Percentiles rank a stretch among this genome's conserved stretches.
Evolutionary conservation across 225 moss, liverwort and hornwort species (phyloP).

Genomic region (Marchantia polymorpha): DNA sequence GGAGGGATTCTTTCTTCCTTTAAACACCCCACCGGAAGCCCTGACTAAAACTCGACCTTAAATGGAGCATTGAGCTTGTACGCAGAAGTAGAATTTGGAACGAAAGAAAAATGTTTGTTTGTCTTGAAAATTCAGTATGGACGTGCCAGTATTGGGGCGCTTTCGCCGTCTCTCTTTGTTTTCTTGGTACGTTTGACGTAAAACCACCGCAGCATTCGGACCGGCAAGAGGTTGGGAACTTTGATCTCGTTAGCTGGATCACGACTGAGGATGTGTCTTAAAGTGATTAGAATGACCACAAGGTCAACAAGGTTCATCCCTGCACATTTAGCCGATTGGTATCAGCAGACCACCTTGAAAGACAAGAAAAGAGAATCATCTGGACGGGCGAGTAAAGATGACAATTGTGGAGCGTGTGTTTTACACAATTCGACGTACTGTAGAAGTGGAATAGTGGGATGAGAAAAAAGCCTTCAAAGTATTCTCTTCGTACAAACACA

Average conservation of each 20-base stretch:
- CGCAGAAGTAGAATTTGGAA: no score
- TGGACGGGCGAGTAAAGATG: no score
- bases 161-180: slow-evolving; percentile 14
- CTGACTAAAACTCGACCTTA: not conserved
- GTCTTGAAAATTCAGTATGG: not conserved
- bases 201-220: slow-evolving; percentile 76
- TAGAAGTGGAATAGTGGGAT: no score
- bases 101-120: no score
- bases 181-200: slow-evolving; percentile 30
- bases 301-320: slow-evolving; percentile 75
- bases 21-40: not conserved
- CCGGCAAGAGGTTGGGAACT: slow-evolving; percentile 62
- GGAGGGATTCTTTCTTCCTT: no score
- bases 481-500: no score
- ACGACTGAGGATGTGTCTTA: no score
- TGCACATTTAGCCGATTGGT: slow-evolving; percentile 18
- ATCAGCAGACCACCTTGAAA: not conserved
- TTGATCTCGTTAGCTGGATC: not conserved
- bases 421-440: no score
- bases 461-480: no score
- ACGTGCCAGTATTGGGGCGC: not conserved
- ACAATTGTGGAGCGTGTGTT: no score
- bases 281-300: slow-evolving; percentile 34
- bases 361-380: not conserved
- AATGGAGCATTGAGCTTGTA: no score